A percentile compares a stretch with the other conserved stretches of the same genome.
phyloP scores from a whole-genome alignment of 257 asterid genomes.

The Echites panduratus region DNA sequence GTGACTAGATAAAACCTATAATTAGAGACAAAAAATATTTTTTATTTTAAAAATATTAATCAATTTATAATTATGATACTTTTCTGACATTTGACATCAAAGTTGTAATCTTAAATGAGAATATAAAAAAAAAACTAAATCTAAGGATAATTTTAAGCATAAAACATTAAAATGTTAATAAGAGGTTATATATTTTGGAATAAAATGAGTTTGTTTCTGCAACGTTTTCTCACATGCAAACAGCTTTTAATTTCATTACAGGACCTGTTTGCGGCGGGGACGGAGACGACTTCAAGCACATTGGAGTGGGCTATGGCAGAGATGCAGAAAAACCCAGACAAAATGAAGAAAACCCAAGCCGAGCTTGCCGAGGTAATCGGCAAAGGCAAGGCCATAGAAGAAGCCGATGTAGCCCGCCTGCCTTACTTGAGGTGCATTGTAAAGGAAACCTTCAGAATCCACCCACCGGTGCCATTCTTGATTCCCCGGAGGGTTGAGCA shows the following conservation, averaged over 20 bases:
- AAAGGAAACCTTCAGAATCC: constrained; percentile 27
- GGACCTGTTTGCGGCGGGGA: constrained; percentile 34
- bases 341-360: constrained; percentile 23
- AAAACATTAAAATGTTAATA: too few species aligned
- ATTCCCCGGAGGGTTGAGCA: constrained; percentile 24
- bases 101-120: too few species aligned
- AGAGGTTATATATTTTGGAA: too few species aligned
- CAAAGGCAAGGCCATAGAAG: constrained; percentile 21
- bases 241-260: constrained; percentile 1
- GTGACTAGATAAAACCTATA: too few species aligned
- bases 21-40: too few species aligned
- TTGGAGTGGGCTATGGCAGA: constrained; percentile 34
- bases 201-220: too few species aligned
- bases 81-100: too few species aligned
- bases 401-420: constrained; percentile 16
- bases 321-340: constrained; percentile 15
- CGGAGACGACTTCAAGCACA: constrained; percentile 23
- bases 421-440: constrained; percentile 25
- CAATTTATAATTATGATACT: too few species aligned
- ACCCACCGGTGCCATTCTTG: constrained; percentile 26
- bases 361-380: constrained; percentile 26
- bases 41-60: too few species aligned
- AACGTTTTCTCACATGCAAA: not conserved
- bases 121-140: too few species aligned
- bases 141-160: too few species aligned